Conservation (phyloP, 2,329 filamentous ascomycete genomes). For the Ramularia collo-cygni region DNA sequence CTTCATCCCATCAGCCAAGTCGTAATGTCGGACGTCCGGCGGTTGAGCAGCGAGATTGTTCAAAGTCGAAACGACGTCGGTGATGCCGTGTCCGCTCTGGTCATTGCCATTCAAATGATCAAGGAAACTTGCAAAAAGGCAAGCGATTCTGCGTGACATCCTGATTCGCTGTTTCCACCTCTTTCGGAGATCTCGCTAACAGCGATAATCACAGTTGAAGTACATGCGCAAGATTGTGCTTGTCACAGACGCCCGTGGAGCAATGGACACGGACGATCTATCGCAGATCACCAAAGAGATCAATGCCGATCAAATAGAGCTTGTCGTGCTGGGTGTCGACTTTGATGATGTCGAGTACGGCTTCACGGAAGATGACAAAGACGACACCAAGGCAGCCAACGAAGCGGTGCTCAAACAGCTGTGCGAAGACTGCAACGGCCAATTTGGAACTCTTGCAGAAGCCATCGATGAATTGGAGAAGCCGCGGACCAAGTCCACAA, state of each 20-base stretch:
- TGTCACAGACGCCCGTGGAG: constrained; percentile 71
- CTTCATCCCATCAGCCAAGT: constrained; percentile 58
- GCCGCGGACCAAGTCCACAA: constrained; percentile 69
- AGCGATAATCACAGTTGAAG: constrained; percentile 48
- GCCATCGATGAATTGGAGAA: constrained; percentile 73
- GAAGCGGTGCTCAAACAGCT: constrained; percentile 62
- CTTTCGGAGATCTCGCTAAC: too few relatives aligned
- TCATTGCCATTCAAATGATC: constrained; percentile 84
- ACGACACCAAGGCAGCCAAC: constrained; percentile 62
- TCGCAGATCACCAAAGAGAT: constrained; percentile 66
- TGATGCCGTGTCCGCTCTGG: constrained; percentile 79
- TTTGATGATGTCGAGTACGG: constrained; percentile 89
- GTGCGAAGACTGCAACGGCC: constrained; percentile 61
- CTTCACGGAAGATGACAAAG: constrained; percentile 85
- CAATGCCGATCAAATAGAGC: constrained; percentile 66
- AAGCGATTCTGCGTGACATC: too few relatives aligned
- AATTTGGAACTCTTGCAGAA: constrained; percentile 78
- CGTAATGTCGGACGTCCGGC: constrained; percentile 62
- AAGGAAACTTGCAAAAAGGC: constrained; percentile 63
- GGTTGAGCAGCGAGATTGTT: constrained; percentile 56
- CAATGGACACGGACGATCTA: constrained; percentile 65
- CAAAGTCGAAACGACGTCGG: constrained; percentile 63
- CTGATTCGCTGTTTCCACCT: too few relatives aligned
- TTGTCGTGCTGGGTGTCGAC: constrained; percentile 78
- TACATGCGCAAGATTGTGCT: constrained; percentile 74